Conservation (phyloP, 352 stramenopile species). For the Globisporangium uncinulatum region DNA sequence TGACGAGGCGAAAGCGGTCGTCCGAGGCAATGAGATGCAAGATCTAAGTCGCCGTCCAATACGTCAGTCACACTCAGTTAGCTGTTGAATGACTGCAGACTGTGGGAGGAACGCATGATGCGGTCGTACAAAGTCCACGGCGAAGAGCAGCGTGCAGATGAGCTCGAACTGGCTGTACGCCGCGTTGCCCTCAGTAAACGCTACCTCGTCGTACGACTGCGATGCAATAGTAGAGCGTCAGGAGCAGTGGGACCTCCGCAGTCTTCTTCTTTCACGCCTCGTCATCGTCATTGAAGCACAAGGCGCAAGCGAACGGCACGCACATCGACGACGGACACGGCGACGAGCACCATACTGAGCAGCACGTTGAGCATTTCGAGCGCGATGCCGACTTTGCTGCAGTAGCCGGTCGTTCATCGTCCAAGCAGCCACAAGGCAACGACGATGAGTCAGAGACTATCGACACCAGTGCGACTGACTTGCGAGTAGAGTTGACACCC, state of each 20-base stretch:
- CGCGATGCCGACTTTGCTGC: constrained; percentile 22
- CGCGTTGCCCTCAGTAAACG: constrained; percentile 6
- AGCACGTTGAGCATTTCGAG: constrained; percentile 40
- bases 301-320: not conserved
- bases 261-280: too few species aligned
- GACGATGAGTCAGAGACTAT: not conserved
- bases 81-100: not conserved
- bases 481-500: not conserved
- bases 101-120: not conserved
- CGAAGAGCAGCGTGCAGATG: constrained; percentile 45
- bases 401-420: too few species aligned
- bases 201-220: constrained; percentile 28
- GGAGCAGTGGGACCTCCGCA: too few species aligned
- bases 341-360: constrained; percentile 39
- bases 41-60: constrained; percentile 7
- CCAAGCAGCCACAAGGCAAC: too few species aligned
- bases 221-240: not conserved
- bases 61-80: not conserved
- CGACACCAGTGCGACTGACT: not conserved
- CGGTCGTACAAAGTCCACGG: constrained; percentile 34
- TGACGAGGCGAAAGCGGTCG: constrained; percentile 31
- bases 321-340: constrained; percentile 34
- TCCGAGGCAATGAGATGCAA: constrained; percentile 36
- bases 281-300: not conserved
- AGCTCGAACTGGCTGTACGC: constrained; percentile 17